Evolutionary conservation across 345 rosid genomes (phyloP).

Genomic region (Pistacia vera): DNA sequence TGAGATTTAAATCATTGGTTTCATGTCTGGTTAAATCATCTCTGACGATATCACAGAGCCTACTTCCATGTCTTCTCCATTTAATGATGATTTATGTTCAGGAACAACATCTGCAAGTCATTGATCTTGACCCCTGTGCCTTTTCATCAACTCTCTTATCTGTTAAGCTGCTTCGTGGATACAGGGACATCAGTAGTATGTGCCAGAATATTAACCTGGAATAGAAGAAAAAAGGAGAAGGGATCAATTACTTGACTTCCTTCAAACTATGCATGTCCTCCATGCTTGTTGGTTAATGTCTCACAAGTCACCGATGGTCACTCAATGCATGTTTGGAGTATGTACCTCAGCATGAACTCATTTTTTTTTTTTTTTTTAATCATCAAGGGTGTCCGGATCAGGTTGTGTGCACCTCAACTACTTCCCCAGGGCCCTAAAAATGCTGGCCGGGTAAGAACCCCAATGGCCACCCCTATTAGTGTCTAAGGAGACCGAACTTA

Average conservation of each 20-base stretch:
- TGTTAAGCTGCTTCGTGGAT: slow-evolving; percentile 77
- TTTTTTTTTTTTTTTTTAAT: too few species aligned
- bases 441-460: too few species aligned
- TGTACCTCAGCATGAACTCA: slow-evolving; percentile 4
- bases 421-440: too few species aligned
- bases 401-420: too few species aligned
- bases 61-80: slow-evolving; percentile 33
- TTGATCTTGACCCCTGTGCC: slow-evolving; percentile 46
- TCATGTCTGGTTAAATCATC: slow-evolving; percentile 37
- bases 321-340: background rate
- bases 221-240: slow-evolving; percentile 29
- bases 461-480: too few species aligned
- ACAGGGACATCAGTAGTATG: slow-evolving; percentile 73
- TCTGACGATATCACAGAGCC: slow-evolving; percentile 28
- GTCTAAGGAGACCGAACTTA: too few species aligned
- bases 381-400: too few species aligned
- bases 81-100: slow-evolving; percentile 28
- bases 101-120: slow-evolving; percentile 22
- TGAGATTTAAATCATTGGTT: slow-evolving; percentile 19
- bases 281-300: background rate
- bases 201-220: slow-evolving; percentile 88
- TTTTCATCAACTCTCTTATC: slow-evolving; percentile 69
- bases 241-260: slow-evolving; percentile 6
- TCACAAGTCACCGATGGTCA: slow-evolving; percentile 8
- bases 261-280: background rate